Percentiles rank a stretch among this genome's conserved stretches.
phyloP scores from a whole-genome alignment of 2,329 filamentous ascomycete genomes.

The Stachybotrys chlorohalonatus region DNA sequence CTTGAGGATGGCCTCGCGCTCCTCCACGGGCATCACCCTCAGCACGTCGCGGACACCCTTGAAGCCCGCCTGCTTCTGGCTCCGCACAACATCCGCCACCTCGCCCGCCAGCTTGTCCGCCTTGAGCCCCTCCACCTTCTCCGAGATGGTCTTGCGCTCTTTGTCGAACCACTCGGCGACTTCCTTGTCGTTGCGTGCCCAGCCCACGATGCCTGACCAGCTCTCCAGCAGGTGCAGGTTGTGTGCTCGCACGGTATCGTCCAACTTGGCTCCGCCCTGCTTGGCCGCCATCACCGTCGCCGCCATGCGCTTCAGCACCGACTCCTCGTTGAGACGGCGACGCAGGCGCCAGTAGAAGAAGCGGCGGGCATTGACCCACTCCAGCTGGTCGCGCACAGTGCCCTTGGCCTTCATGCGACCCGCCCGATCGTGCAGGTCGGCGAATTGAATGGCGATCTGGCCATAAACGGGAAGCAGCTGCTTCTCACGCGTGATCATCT shows the following conservation, averaged over 20 bases:
- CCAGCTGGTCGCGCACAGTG: slow-evolving; percentile 72
- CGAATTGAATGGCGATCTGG: slow-evolving; percentile 94
- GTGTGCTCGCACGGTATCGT: slow-evolving; percentile 47
- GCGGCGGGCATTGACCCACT: slow-evolving; percentile 82
- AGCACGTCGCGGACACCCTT: slow-evolving; percentile 82
- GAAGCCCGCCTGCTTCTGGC: slow-evolving; percentile 57
- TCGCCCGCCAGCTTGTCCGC: slow-evolving; percentile 52
- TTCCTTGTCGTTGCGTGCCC: slow-evolving; percentile 68
- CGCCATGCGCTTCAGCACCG: slow-evolving; percentile 85
- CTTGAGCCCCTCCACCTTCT: slow-evolving; percentile 80
- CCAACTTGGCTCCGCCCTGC: slow-evolving; percentile 25
- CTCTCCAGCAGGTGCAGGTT: slow-evolving; percentile 71
- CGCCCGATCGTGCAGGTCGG: slow-evolving; percentile 91
- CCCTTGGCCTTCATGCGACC: slow-evolving; percentile 98
- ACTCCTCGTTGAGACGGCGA: slow-evolving; percentile 92
- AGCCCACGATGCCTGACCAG: slow-evolving; percentile 72
- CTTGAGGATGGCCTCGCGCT: slow-evolving; percentile 75
- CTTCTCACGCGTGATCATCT: slow-evolving; percentile 81
- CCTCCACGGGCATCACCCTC: slow-evolving; percentile 75
- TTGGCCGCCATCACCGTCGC: slow-evolving; percentile 24
- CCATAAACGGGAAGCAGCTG: slow-evolving; percentile 84
- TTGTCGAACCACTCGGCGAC: slow-evolving; percentile 96
- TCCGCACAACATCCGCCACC: slow-evolving; percentile 33
- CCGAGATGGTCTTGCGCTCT: slow-evolving; percentile 72
- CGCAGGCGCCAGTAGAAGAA: slow-evolving; percentile 99